Conservation (phyloP, 345 rosid genomes). For the Bruguiera gymnorhiza region DNA sequence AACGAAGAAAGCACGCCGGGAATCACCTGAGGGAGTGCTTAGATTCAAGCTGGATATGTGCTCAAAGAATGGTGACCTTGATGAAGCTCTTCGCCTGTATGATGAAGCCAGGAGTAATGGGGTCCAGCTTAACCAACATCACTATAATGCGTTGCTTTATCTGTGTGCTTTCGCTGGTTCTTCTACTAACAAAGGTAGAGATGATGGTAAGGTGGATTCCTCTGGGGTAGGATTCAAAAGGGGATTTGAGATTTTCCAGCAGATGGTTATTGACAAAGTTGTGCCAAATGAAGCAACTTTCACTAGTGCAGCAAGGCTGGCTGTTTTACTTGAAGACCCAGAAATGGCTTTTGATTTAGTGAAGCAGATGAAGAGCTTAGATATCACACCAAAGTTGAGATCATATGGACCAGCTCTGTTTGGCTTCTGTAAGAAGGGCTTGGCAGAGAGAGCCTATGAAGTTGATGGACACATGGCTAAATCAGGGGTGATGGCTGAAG, state of each 20-base stretch:
- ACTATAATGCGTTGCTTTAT: slow-evolving; percentile 74
- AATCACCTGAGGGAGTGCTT: slow-evolving; percentile 57
- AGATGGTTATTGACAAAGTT: slow-evolving; percentile 63
- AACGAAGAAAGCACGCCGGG: slow-evolving; percentile 48
- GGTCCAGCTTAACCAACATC: slow-evolving; percentile 47
- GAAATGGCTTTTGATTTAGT: slow-evolving; percentile 89
- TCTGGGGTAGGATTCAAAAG: slow-evolving; percentile 42
- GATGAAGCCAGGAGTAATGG: slow-evolving; percentile 64
- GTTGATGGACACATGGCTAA: slow-evolving; percentile 81
- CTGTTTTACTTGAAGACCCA: slow-evolving; percentile 71
- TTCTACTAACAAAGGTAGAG: slow-evolving; percentile 25
- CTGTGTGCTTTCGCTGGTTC: slow-evolving; percentile 58
- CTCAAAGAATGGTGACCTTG: slow-evolving; percentile 53
- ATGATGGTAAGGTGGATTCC: slow-evolving; percentile 21
- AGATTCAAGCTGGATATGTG: slow-evolving; percentile 61
- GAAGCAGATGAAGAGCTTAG: slow-evolving; percentile 65
- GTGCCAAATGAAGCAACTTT: slow-evolving; percentile 86
- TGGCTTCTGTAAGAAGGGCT: slow-evolving; percentile 67
- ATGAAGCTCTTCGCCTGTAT: slow-evolving; percentile 74
- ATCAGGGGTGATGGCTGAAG: slow-evolving; percentile 67
- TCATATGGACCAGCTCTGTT: slow-evolving; percentile 81
- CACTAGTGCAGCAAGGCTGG: slow-evolving; percentile 76
- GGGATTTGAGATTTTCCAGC: slow-evolving; percentile 79
- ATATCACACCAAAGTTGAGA: slow-evolving; percentile 71
- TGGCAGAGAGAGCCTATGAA: slow-evolving; percentile 69